These are phyloP conservation scores for Paecilomyces formosus DNA, from an alignment of 2,329 filamentous ascomycete species.

Conservation along the genomic window DNA sequence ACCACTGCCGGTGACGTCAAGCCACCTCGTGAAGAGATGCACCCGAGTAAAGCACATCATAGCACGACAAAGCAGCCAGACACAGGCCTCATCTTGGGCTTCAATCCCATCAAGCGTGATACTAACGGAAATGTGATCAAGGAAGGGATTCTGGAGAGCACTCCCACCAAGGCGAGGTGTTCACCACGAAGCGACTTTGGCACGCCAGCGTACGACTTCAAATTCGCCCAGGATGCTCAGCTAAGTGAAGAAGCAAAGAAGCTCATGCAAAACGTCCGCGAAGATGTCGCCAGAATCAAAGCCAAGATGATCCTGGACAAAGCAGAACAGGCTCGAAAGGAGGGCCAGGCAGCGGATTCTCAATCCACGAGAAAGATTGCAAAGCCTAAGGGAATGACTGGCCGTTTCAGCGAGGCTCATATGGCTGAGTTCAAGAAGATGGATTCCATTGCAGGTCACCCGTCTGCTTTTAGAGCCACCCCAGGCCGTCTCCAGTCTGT, in stretches of 20 bases:
- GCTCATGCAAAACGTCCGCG: slow-evolving; percentile 60
- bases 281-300: slow-evolving; percentile 65
- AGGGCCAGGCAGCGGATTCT: slow-evolving; percentile 35
- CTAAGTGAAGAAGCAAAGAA: slow-evolving; percentile 46
- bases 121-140: slow-evolving; percentile 28
- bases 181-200: slow-evolving; percentile 29
- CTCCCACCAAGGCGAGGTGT: slow-evolving; percentile 34
- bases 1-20: slow-evolving; percentile 56
- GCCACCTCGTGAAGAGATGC: slow-evolving; percentile 76
- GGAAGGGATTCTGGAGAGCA: slow-evolving; percentile 22
- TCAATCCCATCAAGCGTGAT: slow-evolving; percentile 60
- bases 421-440: slow-evolving; percentile 92
- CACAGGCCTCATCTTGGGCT: slow-evolving; percentile 73
- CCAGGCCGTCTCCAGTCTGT: slow-evolving; percentile 35
- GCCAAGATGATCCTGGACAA: slow-evolving; percentile 57
- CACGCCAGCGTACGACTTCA: slow-evolving; percentile 41
- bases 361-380: slow-evolving; percentile 63
- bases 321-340: slow-evolving; percentile 46
- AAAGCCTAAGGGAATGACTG: slow-evolving; percentile 66
- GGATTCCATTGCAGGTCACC: slow-evolving; percentile 86
- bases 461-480: slow-evolving; percentile 60
- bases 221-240: slow-evolving; percentile 37
- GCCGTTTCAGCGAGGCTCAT: slow-evolving; percentile 78
- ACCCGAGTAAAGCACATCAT: slow-evolving; percentile 73
- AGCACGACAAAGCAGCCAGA: slow-evolving; percentile 69